These are phyloP conservation scores for Moesziomyces sp. DNA, from an alignment of 1,284 basidiomycete species.

Conservation along the genomic window DNA sequence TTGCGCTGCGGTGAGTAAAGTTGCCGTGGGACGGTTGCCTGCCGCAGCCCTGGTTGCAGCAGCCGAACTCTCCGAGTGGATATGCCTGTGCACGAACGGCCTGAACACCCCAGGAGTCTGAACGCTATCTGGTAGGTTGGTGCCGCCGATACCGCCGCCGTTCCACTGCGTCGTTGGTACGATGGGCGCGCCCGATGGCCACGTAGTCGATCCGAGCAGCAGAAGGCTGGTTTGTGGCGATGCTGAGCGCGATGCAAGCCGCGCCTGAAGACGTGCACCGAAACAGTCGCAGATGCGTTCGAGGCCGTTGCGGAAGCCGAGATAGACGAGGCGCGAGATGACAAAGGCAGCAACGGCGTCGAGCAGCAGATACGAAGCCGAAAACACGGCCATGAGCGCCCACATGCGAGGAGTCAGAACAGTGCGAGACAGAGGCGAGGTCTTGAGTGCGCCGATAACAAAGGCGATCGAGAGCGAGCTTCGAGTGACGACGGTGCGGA, in stretches of 20 bases:
- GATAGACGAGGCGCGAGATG: conserved; percentile 42
- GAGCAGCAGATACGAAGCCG: conserved; percentile 37
- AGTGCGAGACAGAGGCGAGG: neutral
- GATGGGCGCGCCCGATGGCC: conserved; percentile 28
- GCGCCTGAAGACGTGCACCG: conserved; percentile 20
- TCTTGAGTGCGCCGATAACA: neutral
- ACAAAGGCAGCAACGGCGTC: conserved; percentile 33
- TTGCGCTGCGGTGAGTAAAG: conserved; percentile 9
- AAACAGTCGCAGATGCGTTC: conserved; percentile 26
- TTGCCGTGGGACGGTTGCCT: neutral
- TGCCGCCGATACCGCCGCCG: conserved; percentile 40
- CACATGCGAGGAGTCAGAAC: conserved; percentile 19
- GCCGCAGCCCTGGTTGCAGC: neutral
- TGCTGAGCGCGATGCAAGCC: conserved; percentile 10
- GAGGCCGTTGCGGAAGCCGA: conserved; percentile 15
- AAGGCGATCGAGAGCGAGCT: too few species aligned
- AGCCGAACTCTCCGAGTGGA: conserved; percentile 1
- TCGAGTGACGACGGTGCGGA: neutral
- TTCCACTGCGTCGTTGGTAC: conserved; percentile 36
- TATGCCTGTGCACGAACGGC: conserved; percentile 9
- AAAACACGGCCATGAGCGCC: conserved; percentile 33
- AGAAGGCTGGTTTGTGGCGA: conserved; percentile 12
- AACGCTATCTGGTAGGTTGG: conserved; percentile 16
- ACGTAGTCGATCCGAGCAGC: conserved; percentile 20
- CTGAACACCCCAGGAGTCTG: conserved; percentile 5